Evolutionary conservation across 2,329 filamentous ascomycete genomes (phyloP), one percentile per base, ranked within the genome.

Genomic region (Clonostachys rosea): DNA sequence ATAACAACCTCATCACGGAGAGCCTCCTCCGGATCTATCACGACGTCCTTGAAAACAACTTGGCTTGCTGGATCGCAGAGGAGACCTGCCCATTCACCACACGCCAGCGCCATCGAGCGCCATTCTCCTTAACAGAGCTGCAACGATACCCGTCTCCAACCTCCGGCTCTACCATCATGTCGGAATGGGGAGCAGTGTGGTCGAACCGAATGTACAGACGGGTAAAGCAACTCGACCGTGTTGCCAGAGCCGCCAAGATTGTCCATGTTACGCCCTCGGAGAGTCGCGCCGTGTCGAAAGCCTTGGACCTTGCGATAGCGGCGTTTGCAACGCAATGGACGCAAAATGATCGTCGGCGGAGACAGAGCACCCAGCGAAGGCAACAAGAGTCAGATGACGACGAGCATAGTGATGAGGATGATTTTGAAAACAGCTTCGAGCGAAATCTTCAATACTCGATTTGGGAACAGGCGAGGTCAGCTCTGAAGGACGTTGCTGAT

Each of bases 31-130:
- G 66, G 41, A 71, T 79, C 34, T 79, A 79, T 54, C 75, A 78
- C 52, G 74, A 79, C 50, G 76, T 74, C 33, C 64, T 78, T 51
- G 75, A 79, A 51, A 71, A 76, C 52, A 74, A 70, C 12, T 58
- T 79, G 7, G 72, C 74, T 2, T 79, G 76, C 54, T 79, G 76
- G 76, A 53, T 78, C 16, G 76, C 74, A 0, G 75, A 78, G 50
- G 65, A 68, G 42, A 78, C 73, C 4, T 79, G 76, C 46, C 76
- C 76, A 1, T 78, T 78, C 30, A 45, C 16, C 7, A n/a, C 36
- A 18, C 36, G 11, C 14, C 36, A 39, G 36, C 24, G 24, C 5
- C 24, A 30, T 10, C 24, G 24, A 10, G 24, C 8, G 24, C 24
- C 24, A 10, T 30, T 30, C 9, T 30, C 24, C 4, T 30, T 30